phyloP scores from a whole-genome alignment of 2,329 filamentous ascomycete genomes.

The Alternaria triticimaculans region DNA sequence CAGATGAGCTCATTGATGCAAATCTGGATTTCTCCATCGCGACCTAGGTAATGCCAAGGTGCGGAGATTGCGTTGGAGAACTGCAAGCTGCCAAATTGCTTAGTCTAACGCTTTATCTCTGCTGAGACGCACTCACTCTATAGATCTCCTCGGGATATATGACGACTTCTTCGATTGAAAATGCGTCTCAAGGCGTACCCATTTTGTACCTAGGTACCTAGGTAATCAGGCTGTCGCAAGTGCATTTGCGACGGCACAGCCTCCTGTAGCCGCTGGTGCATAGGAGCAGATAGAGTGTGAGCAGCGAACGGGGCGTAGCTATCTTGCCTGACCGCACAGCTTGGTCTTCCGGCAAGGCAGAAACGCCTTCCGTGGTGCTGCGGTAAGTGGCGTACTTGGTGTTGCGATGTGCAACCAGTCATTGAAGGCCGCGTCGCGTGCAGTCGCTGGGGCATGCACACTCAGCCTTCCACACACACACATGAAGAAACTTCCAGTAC shows the following conservation, averaged over 20 bases:
- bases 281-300: neutral
- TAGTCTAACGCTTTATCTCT: no score
- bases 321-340: no score
- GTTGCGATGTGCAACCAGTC: neutral
- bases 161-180: no score
- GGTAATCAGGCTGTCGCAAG: neutral
- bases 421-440: neutral
- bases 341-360: neutral
- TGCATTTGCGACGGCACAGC: neutral
- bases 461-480: neutral
- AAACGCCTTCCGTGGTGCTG: neutral
- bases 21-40: no score
- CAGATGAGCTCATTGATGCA: neutral
- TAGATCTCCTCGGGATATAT: no score
- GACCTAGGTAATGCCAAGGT: no score
- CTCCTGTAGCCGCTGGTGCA: neutral
- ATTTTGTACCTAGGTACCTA: neutral
- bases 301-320: no score
- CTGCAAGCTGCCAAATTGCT: no score
- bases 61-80: no score
- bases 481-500: neutral
- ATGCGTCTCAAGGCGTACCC: no score
- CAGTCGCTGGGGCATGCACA: neutral
- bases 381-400: neutral
- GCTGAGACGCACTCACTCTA: no score